Evolutionary conservation across 257 asterid genomes (phyloP), one percentile per base, ranked within the genome.

Genomic region (Orobanche coerulescens): DNA sequence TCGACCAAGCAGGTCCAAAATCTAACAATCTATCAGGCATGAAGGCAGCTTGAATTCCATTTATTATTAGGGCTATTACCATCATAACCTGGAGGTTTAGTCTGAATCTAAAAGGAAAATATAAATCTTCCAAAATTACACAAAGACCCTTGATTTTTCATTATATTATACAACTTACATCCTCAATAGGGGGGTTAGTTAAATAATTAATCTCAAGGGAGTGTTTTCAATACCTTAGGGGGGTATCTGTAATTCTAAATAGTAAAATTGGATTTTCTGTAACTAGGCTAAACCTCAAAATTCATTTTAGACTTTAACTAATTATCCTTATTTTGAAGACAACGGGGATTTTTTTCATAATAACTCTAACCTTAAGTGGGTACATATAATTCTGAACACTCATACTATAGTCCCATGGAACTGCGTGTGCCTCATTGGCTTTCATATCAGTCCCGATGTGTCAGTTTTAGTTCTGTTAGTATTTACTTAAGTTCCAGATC

Each of bases 401-500:
- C 7, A 25, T 20, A 12, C 43, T 31, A n/a, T 9, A 37, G 14
- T 5, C n/a, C 43, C 15, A 37, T 9, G 43, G 13, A 37, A 37
- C 14, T 37, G 49, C 2, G 2, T 10, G 10, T 33, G 39, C 16
- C 24, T 9, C 51, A 10, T 8, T 48, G 34, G 50, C 36, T 18
- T 63, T 57, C 49, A 19, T 47, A 28, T 18, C 11, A 9, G 33
- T 19, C 49, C 46, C 4, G 36, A 2, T 43, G 10, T 56, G 5
- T 48, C 4, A 12, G 15, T 46, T 26, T 34, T 33, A 54, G 46
- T 61, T 53, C 42, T 25, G 43, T 39, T 24, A 33, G 13, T 18
- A 7, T 61, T 61, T 54, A 44, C 39, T 16, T n/a, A 1, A 31
- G 60, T 23, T 54, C 52, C 60, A 46, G 49, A 61, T 23, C 30